Evolutionary conservation across 345 rosid species (phyloP), one percentile per base, ranked within the genome.

Genomic region (Brassica napus): DNA sequence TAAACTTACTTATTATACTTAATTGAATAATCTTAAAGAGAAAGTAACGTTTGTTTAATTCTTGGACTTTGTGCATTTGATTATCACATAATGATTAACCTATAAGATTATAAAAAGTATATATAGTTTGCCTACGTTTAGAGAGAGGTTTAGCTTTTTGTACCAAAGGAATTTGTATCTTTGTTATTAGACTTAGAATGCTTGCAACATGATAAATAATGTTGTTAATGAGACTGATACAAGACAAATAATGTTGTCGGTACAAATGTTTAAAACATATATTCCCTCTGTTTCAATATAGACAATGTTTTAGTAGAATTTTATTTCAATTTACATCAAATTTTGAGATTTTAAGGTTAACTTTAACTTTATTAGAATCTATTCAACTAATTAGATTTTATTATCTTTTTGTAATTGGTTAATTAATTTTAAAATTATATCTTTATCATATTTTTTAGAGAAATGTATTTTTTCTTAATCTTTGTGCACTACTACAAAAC

Each of bases 1-100:
- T 68, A 74, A 73, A 61, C 67, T 80, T 74, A 39, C 76, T 78
- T 71, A 24, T 63, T 52, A 54, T 70, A 77, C 49, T 79, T 52
- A 69, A 79, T 62, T 62, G 66, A 62, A 37, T 74, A 68, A 69
- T 74, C 83, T 74, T 74, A 69, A 75, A 69, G 79, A 74, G 67
- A 80, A 80, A 80, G 83, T 80, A 69, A 63, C 30, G 37, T 74
- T 39, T 74, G 21, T 31, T 72, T 74, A 37, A 39, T 39, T 55
- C 54, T 74, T 80, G 30, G 79, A 74, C 52, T 68, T 52, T 80
- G 52, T 74, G 76, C 71, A 21, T 75, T 80, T 74, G 67, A 80
- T 80, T 74, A 80, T 80, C 76, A 80, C 76, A 80, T 55, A 28
- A 80, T 80, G 75, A 80, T 80, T 80, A 80, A 74, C 79, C 83